Evolutionary conservation across 305 asterid genomes (phyloP).

Genomic region (Plantago lanceolata): DNA sequence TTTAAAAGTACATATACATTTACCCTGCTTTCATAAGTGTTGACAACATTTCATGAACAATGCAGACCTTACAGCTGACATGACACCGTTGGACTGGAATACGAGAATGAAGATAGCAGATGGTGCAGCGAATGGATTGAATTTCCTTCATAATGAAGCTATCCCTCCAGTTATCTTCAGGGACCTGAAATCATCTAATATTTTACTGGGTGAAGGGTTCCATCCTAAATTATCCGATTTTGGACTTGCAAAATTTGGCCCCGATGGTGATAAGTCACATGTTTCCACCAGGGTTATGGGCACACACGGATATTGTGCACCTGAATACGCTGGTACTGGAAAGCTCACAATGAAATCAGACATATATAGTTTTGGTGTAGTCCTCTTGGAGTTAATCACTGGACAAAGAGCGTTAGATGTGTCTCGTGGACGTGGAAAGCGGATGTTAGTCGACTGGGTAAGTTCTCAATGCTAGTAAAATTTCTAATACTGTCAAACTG

Average conservation of each 20-base stretch:
- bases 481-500: not conserved
- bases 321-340: slow-evolving; percentile 33
- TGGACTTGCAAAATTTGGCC: slow-evolving; percentile 30
- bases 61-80: slow-evolving; percentile 33
- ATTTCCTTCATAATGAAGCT: slow-evolving; percentile 25
- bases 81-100: slow-evolving; percentile 34
- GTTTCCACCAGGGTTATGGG: slow-evolving; percentile 31
- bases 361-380: slow-evolving; percentile 27
- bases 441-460: slow-evolving; percentile 36
- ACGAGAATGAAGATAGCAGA: slow-evolving; percentile 38
- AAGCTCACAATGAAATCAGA: slow-evolving; percentile 25
- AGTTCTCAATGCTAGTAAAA: not conserved
- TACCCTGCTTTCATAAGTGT: not conserved
- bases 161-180: slow-evolving; percentile 31
- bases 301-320: slow-evolving; percentile 28
- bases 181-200: slow-evolving; percentile 28
- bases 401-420: slow-evolving; percentile 30
- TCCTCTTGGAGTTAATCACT: slow-evolving; percentile 33
- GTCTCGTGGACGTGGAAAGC: slow-evolving; percentile 21
- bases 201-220: slow-evolving; percentile 23
- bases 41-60: not conserved
- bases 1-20: too few species aligned
- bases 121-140: slow-evolving; percentile 40
- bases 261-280: slow-evolving; percentile 27
- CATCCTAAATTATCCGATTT: slow-evolving; percentile 28